These are phyloP conservation scores for Termitomyces sp. DNA, from an alignment of 768 basidiomycete species.

Conservation along the genomic window DNA sequence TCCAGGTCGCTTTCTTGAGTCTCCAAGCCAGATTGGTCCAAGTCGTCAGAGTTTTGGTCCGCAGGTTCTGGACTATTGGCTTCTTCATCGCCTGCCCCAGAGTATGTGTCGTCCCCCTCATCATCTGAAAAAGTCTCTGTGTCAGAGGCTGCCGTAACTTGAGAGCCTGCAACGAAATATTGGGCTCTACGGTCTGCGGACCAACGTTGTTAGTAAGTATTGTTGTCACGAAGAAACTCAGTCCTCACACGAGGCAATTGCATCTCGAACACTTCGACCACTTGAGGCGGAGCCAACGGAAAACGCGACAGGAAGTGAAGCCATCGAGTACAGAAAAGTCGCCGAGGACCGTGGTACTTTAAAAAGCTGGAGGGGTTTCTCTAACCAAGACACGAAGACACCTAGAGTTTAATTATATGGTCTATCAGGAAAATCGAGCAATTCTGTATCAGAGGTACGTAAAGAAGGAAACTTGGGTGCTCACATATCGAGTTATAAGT, in stretches of 20 bases:
- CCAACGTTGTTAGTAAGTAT: constrained; percentile 2
- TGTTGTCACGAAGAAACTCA: background rate
- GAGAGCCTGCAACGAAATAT: constrained; percentile 58
- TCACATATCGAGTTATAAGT: background rate
- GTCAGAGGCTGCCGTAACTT: constrained; percentile 48
- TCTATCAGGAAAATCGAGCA: background rate
- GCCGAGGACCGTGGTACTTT: background rate
- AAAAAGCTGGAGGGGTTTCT: background rate
- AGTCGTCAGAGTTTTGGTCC: constrained; percentile 10
- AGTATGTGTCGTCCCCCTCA: constrained; percentile 28
- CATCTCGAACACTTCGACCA: constrained; percentile 47
- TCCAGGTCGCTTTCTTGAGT: constrained; percentile 13
- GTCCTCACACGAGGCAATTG: constrained; percentile 55
- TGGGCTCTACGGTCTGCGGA: constrained; percentile 63
- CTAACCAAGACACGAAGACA: background rate
- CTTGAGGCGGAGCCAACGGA: constrained; percentile 46
- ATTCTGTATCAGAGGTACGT: background rate
- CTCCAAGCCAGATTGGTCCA: constrained; percentile 20
- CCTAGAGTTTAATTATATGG: background rate
- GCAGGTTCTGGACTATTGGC: constrained; percentile 9
- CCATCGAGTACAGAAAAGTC: constrained; percentile 24
- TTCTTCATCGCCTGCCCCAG: constrained; percentile 17
- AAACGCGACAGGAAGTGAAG: constrained; percentile 43
- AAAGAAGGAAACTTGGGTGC: background rate
- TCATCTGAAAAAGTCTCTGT: constrained; percentile 32